These are phyloP conservation scores for Paecilomyces fulvus DNA, from an alignment of 2,329 filamentous ascomycete species.

Conservation along the genomic window DNA sequence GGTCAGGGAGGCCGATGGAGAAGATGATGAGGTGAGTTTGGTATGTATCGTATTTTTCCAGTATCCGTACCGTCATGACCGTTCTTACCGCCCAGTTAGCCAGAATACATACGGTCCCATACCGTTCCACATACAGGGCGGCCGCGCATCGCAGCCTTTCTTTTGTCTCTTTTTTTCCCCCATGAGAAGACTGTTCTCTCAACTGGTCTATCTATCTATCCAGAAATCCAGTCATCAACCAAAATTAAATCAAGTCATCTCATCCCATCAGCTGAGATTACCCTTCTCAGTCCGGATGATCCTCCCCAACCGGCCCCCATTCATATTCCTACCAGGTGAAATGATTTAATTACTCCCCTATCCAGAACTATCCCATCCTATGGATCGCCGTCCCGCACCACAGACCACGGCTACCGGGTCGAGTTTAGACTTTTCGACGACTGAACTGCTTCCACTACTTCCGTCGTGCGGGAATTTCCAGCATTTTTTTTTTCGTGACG, in stretches of 20 bases:
- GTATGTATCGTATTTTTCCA: neutral
- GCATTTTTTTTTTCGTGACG: neutral
- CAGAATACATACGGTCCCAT: neutral
- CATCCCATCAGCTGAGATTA: constrained; percentile 3
- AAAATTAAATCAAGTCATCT: neutral
- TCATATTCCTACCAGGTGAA: neutral
- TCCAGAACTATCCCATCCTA: constrained; percentile 1
- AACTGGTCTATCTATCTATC: neutral
- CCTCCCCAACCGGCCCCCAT: neutral
- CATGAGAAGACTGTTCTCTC: neutral
- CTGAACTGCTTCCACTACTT: constrained; percentile 2
- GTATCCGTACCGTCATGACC: neutral
- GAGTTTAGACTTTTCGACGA: constrained; percentile 3
- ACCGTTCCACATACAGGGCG: neutral
- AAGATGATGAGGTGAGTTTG: neutral
- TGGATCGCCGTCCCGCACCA: constrained; percentile 5
- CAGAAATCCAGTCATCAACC: neutral
- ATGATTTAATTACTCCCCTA: neutral
- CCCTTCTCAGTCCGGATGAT: neutral
- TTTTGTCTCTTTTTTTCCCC: neutral
- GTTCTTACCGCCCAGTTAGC: neutral
- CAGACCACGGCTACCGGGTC: neutral
- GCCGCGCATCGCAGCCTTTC: neutral
- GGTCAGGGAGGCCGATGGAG: constrained; percentile 1
- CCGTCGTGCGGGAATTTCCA: constrained; percentile 3